Conservation (phyloP, 495 filamentous ascomycete species). For the Hyaloscypha bicolor region DNA sequence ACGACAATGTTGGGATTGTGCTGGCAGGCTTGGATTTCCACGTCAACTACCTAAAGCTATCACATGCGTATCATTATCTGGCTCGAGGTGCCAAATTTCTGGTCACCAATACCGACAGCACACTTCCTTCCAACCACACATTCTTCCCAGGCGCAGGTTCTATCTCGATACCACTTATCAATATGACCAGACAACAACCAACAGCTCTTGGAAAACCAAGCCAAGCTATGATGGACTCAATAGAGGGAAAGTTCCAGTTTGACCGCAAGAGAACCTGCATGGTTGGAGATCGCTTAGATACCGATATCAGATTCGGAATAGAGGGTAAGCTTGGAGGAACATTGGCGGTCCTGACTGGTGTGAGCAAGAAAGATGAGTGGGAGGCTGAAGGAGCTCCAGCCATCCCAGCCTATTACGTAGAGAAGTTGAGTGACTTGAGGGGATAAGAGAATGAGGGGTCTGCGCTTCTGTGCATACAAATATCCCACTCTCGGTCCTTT, state of each 20-base stretch:
- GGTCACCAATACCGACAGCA: conserved; percentile 89
- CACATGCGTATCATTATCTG: conserved; percentile 83
- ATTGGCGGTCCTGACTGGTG: conserved; percentile 87
- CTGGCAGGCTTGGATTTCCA: conserved; percentile 90
- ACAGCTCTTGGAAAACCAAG: conserved; percentile 89
- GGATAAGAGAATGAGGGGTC: conserved; percentile 26
- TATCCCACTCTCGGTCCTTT: background rate
- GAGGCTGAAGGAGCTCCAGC: conserved; percentile 60
- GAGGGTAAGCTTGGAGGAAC: conserved; percentile 92
- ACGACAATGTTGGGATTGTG: conserved; percentile 87
- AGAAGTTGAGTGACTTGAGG: conserved; percentile 77
- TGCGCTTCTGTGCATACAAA: background rate
- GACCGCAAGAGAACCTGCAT: conserved; percentile 87
- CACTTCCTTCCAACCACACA: conserved; percentile 74
- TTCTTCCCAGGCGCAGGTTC: conserved; percentile 93
- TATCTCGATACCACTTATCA: conserved; percentile 75
- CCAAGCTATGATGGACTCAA: conserved; percentile 98
- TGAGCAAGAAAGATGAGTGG: conserved; percentile 80
- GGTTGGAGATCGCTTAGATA: conserved; percentile 93
- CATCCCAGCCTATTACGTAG: conserved; percentile 77
- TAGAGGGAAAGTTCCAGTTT: conserved; percentile 92
- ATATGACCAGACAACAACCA: conserved; percentile 71
- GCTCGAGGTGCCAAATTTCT: conserved; percentile 83
- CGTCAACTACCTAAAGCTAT: conserved; percentile 89
- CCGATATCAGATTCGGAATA: conserved; percentile 94